A percentile compares a stretch with the other conserved stretches of the same genome.
Conservation (phyloP, 2,329 filamentous ascomycete genomes). For the Aspergillus flavus region DNA sequence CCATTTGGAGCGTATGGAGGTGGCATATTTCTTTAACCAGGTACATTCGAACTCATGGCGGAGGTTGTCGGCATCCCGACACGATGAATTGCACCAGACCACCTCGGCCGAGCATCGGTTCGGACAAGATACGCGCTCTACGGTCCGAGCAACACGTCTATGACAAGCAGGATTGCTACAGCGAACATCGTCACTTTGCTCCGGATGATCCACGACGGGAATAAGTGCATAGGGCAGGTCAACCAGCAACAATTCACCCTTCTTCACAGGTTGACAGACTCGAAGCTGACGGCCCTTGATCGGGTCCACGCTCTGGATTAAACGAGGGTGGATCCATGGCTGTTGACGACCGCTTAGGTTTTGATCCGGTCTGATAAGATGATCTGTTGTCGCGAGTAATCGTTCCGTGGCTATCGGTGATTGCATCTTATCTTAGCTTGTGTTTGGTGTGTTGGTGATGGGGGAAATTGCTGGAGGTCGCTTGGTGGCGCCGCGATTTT, state of each 20-base stretch:
- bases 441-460: neutral
- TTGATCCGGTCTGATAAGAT: neutral
- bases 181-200: constrained; percentile 24
- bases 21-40: constrained; percentile 31
- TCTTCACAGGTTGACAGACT: constrained; percentile 24
- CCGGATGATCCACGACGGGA: constrained; percentile 32
- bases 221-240: constrained; percentile 36
- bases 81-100: constrained; percentile 30
- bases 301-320: constrained; percentile 29
- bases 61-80: constrained; percentile 23
- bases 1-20: constrained; percentile 29
- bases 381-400: constrained; percentile 10
- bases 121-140: constrained; percentile 20
- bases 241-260: constrained; percentile 31
- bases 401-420: constrained; percentile 4
- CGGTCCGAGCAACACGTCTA: constrained; percentile 11
- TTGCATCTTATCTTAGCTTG: constrained; percentile 8
- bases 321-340: constrained; percentile 32
- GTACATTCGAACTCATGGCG: constrained; percentile 35
- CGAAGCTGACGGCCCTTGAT: constrained; percentile 37
- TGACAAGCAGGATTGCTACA: constrained; percentile 37
- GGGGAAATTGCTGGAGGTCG: neutral
- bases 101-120: constrained; percentile 31
- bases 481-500: neutral
- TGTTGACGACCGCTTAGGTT: neutral